A percentile compares a stretch with the other conserved stretches of the same genome.
phyloP scores from a whole-genome alignment of 768 basidiomycete species.

The Strobilomyces dryophilus region DNA sequence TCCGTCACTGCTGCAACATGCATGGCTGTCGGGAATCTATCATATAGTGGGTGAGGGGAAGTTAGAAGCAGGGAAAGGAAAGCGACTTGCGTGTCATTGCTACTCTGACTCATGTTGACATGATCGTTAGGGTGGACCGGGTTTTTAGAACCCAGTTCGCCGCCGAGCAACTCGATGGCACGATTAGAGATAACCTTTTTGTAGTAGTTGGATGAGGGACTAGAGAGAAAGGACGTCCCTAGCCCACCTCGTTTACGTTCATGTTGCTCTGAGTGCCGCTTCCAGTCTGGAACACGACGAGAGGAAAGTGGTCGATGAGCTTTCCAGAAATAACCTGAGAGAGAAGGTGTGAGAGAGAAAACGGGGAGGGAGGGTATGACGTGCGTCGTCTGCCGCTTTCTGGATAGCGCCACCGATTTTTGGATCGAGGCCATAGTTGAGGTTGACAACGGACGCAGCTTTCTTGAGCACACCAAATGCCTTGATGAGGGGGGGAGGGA shows the following conservation, averaged over 20 bases:
- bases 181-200: slow-evolving; percentile 92
- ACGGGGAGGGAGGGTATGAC: slow-evolving; percentile 16
- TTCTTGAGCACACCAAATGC: slow-evolving; percentile 98
- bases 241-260: slow-evolving; percentile 90
- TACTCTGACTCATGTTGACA: slow-evolving; percentile 98
- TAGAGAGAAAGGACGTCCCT: not conserved
- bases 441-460: slow-evolving; percentile 89
- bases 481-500: slow-evolving; percentile 94
- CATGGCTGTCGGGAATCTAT: slow-evolving; percentile 98
- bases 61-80: not conserved
- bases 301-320: slow-evolving; percentile 91
- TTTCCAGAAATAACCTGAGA: slow-evolving; percentile 91
- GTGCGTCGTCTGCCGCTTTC: slow-evolving; percentile 88
- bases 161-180: slow-evolving; percentile 95
- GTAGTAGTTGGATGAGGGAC: not conserved
- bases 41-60: not conserved
- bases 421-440: slow-evolving; percentile 84
- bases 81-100: slow-evolving; percentile 86
- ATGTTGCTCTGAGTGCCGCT: slow-evolving; percentile 99
- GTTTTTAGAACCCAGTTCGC: slow-evolving; percentile 90
- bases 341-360: slow-evolving; percentile 4
- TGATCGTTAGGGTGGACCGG: slow-evolving; percentile 99
- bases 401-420: slow-evolving; percentile 87
- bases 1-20: slow-evolving; percentile 95
- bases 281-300: slow-evolving; percentile 99